These are phyloP conservation scores for Phytophthora crassamura DNA, from an alignment of 352 stramenopile genomes.

Conservation along the genomic window DNA sequence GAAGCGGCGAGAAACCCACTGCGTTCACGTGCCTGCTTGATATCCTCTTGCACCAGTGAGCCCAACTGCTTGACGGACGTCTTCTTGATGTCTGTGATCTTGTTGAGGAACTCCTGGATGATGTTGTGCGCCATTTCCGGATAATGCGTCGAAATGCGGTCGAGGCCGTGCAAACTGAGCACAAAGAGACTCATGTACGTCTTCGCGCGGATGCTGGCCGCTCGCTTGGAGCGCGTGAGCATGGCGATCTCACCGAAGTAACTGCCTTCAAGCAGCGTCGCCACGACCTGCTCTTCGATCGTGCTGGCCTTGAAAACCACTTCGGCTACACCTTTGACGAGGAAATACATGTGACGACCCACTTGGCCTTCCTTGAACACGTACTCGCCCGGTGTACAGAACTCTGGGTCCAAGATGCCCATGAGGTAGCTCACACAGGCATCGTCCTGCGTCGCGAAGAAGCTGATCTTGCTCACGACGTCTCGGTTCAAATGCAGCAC, in stretches of 20 bases:
- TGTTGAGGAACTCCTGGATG: conserved; percentile 78
- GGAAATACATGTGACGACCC: conserved; percentile 86
- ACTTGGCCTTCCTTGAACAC: conserved; percentile 87
- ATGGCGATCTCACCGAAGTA: conserved; percentile 89
- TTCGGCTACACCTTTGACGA: conserved; percentile 77
- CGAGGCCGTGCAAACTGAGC: conserved; percentile 73
- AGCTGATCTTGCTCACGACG: conserved; percentile 82
- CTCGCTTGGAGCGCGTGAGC: conserved; percentile 80
- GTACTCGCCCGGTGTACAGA: conserved; percentile 80
- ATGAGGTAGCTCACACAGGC: conserved; percentile 86
- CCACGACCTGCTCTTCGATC: conserved; percentile 59
- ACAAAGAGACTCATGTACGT: conserved; percentile 82
- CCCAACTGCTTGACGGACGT: conserved; percentile 46
- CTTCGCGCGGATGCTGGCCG: conserved; percentile 82
- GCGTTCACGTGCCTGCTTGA: conserved; percentile 43
- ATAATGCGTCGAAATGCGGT: conserved; percentile 79
- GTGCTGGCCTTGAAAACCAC: conserved; percentile 73
- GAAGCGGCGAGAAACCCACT: conserved; percentile 36
- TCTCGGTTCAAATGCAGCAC: conserved; percentile 84
- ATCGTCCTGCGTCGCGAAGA: conserved; percentile 83
- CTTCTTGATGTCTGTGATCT: conserved; percentile 83
- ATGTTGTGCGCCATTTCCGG: conserved; percentile 84
- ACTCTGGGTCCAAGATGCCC: conserved; percentile 80
- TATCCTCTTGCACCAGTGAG: conserved; percentile 41
- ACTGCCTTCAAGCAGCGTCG: conserved; percentile 68